Percentiles rank a stretch among this genome's conserved stretches.
Conservation (phyloP, 2,329 filamentous ascomycete genomes). For the Capronia americana region DNA sequence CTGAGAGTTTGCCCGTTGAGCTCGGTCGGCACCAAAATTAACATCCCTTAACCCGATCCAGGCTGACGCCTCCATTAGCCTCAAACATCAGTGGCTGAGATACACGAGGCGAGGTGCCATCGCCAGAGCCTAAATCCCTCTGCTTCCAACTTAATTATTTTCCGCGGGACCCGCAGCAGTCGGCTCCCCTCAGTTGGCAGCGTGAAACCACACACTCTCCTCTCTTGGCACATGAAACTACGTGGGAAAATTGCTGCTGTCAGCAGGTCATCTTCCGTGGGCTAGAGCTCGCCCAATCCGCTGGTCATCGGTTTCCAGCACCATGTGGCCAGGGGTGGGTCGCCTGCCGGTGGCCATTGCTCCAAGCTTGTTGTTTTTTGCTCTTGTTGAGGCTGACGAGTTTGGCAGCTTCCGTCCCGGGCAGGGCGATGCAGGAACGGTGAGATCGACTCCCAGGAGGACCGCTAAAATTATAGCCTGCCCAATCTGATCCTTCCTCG, state of each 20-base stretch:
- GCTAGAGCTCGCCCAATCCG: background rate
- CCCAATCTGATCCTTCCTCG: slow-evolving; percentile 10
- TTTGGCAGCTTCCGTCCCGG: background rate
- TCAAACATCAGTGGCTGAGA: slow-evolving; percentile 25
- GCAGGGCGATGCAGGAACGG: background rate
- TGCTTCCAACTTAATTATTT: background rate
- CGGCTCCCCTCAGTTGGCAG: background rate
- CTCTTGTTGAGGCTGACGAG: slow-evolving; percentile 8
- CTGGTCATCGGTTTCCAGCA: background rate
- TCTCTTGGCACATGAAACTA: slow-evolving; percentile 6
- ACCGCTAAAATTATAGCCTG: background rate
- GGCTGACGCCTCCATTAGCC: slow-evolving; percentile 19
- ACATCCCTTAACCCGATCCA: background rate
- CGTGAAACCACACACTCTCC: background rate
- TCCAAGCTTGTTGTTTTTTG: background rate
- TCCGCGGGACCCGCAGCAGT: background rate
- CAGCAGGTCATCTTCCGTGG: slow-evolving; percentile 11
- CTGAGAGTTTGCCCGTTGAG: slow-evolving; percentile 1
- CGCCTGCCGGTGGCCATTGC: background rate
- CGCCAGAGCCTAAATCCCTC: slow-evolving; percentile 1
- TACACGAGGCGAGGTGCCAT: slow-evolving; percentile 10
- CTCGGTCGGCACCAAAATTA: slow-evolving; percentile 18
- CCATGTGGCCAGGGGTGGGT: background rate
- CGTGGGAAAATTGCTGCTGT: slow-evolving; percentile 10
- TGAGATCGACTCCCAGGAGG: background rate